phyloP scores from a whole-genome alignment of 2,329 filamentous ascomycete species.

The Cladosporium oxysporum region DNA sequence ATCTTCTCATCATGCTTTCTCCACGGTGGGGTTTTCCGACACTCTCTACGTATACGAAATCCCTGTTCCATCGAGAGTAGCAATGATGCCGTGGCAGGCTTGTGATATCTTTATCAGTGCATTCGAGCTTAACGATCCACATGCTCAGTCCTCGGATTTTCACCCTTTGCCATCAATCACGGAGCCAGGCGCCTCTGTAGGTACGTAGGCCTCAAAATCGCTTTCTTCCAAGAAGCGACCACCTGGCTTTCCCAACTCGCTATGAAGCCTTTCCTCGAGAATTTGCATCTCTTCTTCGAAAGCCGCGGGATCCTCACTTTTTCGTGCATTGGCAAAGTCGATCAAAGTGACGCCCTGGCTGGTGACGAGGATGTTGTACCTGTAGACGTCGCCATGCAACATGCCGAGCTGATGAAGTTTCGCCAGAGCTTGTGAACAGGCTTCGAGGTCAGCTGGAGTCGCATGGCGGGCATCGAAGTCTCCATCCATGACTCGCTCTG shows the following conservation, averaged over 20 bases:
- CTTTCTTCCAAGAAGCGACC: not conserved
- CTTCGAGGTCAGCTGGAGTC: conserved; percentile 31
- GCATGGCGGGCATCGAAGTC: too few relatives aligned
- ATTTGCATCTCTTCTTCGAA: not conserved
- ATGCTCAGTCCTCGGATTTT: too few relatives aligned
- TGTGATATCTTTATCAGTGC: too few relatives aligned
- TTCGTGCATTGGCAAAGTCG: conserved; percentile 36
- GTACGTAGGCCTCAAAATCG: not conserved
- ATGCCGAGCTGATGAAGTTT: conserved; percentile 41
- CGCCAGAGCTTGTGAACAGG: conserved; percentile 33
- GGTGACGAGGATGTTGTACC: conserved; percentile 41
- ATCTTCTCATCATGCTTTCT: too few relatives aligned
- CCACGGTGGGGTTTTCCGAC: too few relatives aligned
- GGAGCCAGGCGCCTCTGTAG: not conserved
- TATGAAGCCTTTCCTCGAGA: not conserved
- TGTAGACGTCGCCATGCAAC: conserved; percentile 43
- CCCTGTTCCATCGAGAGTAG: too few relatives aligned
- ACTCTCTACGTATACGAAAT: too few relatives aligned
- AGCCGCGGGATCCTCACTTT: not conserved
- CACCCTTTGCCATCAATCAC: too few relatives aligned
- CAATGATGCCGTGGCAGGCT: too few relatives aligned
- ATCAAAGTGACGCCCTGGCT: conserved; percentile 33
- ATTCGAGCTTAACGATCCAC: too few relatives aligned
- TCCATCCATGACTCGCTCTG: too few relatives aligned
- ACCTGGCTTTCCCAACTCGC: not conserved